phyloP scores from a whole-genome alignment of 2,329 filamentous ascomycete species.

The Aspergillus fumigatus region DNA sequence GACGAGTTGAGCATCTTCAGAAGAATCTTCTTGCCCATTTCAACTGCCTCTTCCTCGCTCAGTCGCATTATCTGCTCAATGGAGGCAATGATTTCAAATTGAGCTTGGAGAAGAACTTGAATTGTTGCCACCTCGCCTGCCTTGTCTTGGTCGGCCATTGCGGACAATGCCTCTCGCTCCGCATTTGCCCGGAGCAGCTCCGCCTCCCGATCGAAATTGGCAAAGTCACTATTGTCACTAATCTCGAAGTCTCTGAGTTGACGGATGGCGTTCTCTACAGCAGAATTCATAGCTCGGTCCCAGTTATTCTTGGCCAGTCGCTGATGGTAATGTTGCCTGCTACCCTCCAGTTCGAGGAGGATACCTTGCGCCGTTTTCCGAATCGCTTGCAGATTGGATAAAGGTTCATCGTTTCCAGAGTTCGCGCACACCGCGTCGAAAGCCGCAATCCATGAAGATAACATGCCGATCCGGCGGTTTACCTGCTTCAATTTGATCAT shows the following conservation, averaged over 20 bases:
- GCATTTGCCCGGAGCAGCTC: conserved; percentile 81
- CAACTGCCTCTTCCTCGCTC: conserved; percentile 76
- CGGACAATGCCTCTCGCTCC: conserved; percentile 70
- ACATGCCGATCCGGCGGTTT: conserved; percentile 75
- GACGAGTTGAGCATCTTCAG: conserved; percentile 73
- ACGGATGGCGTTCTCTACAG: conserved; percentile 75
- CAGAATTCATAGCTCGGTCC: conserved; percentile 83
- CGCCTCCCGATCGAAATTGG: conserved; percentile 71
- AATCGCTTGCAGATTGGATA: conserved; percentile 66
- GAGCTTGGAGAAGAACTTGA: conserved; percentile 79
- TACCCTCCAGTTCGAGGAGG: conserved; percentile 80
- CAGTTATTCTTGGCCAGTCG: conserved; percentile 74
- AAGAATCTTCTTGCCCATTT: conserved; percentile 72
- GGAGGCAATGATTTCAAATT: conserved; percentile 85
- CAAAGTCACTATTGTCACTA: conserved; percentile 62
- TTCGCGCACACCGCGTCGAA: conserved; percentile 79
- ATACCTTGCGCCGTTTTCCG: conserved; percentile 87
- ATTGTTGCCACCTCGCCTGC: conserved; percentile 70
- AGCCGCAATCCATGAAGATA: conserved; percentile 89
- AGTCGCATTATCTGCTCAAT: conserved; percentile 77
- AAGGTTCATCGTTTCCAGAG: conserved; percentile 61
- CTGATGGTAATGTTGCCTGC: conserved; percentile 85
- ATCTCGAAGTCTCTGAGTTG: conserved; percentile 70
- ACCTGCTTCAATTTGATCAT: conserved; percentile 81
- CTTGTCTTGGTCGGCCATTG: conserved; percentile 80